Base-by-base conservation (phyloP, 768 basidiomycete genomes). In the Filobasidium wieringae region DNA sequence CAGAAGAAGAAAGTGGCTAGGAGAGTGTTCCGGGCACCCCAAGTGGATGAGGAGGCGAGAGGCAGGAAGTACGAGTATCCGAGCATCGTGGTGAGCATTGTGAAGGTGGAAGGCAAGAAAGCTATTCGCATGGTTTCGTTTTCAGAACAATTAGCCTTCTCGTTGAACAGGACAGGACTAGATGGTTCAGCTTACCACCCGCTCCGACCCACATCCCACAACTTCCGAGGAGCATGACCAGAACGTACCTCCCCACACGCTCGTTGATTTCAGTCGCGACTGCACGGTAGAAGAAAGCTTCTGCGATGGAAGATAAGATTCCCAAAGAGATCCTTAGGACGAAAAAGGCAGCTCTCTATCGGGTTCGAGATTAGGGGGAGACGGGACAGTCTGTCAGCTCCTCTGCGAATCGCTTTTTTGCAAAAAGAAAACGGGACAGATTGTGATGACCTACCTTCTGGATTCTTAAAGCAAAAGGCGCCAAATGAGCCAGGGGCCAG, bases 131-230 rank as follows among this genome's bases (percentile, higher is more conserved):
- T 12, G 22, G 30, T 7, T 7, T 24, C 29, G 1, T 9, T 37
- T 12, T 27, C 34, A 30, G 19, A 24, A 24, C n/a, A 19, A 40
- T 41, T 30, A 34, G 47, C 45, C 17, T 15, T 17, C 22, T 49
- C 9, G 15, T 34, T 27, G 15, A 45, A 22, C 32, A 17, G 4
- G 22, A 30, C n/a, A 19, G 9, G 14, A 52, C 9, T 9, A 32
- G 27, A n/a, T 4, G 34, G 40, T 7, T 26, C 29, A 75, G n/a
- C 79, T 61, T 66, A 90, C 92, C 83, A 51, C 90, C 80, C 4
- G 93, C 86, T 64, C 82, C 87, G n/a, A n/a, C n/a, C 88, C 88
- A 99, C 87, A 97, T 90, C 52, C 91, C 95, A 15, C 92, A 84
- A 66, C 84, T 91, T 67, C 84, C 82, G 37, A 87, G 71, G 62